Conservation (phyloP, 805 yeast species). For the Saturnispora galanensis region DNA sequence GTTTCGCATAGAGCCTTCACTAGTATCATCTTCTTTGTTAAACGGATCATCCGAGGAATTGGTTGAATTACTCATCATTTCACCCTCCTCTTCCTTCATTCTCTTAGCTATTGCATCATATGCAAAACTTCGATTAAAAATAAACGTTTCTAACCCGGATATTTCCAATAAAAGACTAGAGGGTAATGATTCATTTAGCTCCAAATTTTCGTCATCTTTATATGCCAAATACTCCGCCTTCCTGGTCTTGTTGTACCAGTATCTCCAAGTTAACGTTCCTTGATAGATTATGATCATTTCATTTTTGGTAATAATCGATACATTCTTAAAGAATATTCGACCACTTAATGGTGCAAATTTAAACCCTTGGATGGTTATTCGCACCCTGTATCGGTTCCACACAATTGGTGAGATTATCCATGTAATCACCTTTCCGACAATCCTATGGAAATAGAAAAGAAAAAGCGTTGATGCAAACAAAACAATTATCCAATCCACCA, state of each 20-base stretch:
- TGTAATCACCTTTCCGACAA: constrained; percentile 53
- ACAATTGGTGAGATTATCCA: constrained; percentile 39
- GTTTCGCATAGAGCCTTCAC: not conserved
- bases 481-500: constrained; percentile 73
- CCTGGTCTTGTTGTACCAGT: constrained; percentile 58
- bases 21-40: not conserved
- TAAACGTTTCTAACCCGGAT: constrained; percentile 75
- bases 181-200: constrained; percentile 40
- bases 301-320: constrained; percentile 65
- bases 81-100: constrained; percentile 7
- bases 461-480: constrained; percentile 52
- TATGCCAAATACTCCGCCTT: constrained; percentile 27
- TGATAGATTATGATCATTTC: constrained; percentile 60
- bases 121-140: constrained; percentile 71
- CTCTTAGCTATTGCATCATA: constrained; percentile 37
- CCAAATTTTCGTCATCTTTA: constrained; percentile 15
- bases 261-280: constrained; percentile 80
- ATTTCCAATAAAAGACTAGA: constrained; percentile 47
- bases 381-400: constrained; percentile 54
- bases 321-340: constrained; percentile 63
- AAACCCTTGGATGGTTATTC: constrained; percentile 60
- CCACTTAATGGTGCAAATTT: constrained; percentile 79
- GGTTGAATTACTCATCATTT: not conserved
- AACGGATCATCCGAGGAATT: not conserved
- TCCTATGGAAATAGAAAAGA: constrained; percentile 68